Conservation (phyloP, 805 yeast genomes). For the Schizosaccharomyces pombe region ASM294v3 CU329670.1:4935001-4935500, state of each 20-base stretch:
- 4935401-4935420: conserved; percentile 52
- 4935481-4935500: conserved; percentile 83
- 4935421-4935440: conserved; percentile 66
- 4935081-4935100: conserved; percentile 90
- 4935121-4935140: conserved; percentile 87
- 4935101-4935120: conserved; percentile 77
- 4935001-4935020: conserved; percentile 50
- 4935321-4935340: conserved; percentile 34
- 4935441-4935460: conserved; percentile 77
- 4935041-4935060: too few species aligned
- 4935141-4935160: conserved; percentile 51
- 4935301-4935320: conserved; percentile 31
- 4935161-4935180: conserved; percentile 55
- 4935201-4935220: conserved; percentile 48
- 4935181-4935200: conserved; percentile 51
- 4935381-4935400: conserved; percentile 54
- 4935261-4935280: conserved; percentile 27
- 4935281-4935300: conserved; percentile 39
- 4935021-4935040: conserved; percentile 17
- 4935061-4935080: conserved; percentile 6
- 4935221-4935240: conserved; percentile 57
- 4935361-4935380: conserved; percentile 54
- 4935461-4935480: conserved; percentile 78
- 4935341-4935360: conserved; percentile 62
- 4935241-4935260: conserved; percentile 58